Evolutionary conservation across 106 monocot species (phyloP), one percentile per base, ranked within the genome.

Genomic region (Acorus calamus): DNA sequence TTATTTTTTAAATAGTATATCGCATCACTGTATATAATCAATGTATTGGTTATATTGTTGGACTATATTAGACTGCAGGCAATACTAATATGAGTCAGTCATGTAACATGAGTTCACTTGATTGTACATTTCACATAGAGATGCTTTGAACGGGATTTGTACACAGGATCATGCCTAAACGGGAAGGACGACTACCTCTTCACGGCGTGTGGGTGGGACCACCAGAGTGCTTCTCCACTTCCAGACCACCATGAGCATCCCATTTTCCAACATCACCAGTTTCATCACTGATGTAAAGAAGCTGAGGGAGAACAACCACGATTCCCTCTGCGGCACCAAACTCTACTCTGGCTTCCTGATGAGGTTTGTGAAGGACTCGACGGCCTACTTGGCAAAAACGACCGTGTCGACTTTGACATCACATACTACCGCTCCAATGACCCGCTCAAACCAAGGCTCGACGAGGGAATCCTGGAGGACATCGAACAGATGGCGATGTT

Each of bases 281-380:
- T 72, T 72, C 47, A 50, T 64, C 56, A 6, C 28, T 41, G 71
- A 72, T 7, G 73, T 65, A 47, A 47, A 72, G 48, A 56, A 64
- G 56, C 72, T 72, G 47, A 11, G 64, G 44, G 71, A 62, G 14
- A 2, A 54, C 46, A 51, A 52, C 6, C 62, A 61, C 11, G 5
- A 7, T 8, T 52, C 71, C 6, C 50, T 71, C 42, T 71, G 71
- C 47, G 71, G 71, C 7, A 10, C 60, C 1, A 60, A 69, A 43
- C 69, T 69, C 51, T 69, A 71, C 70, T 8, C 14, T 13, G 61
- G 70, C 11, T 10, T 71, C 61, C 12, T 71, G 43, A 72, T 72
- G 72, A 14, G 63, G 4, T 72, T 56, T 50, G 72, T 72, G 9
- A 55, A 49, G n/a, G 8, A 4, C 49, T 72, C 72, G 28, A 72